These are phyloP conservation scores for Chrysoporthe puriensis DNA, from an alignment of 2,329 filamentous ascomycete genomes.

Conservation along the genomic window DNA sequence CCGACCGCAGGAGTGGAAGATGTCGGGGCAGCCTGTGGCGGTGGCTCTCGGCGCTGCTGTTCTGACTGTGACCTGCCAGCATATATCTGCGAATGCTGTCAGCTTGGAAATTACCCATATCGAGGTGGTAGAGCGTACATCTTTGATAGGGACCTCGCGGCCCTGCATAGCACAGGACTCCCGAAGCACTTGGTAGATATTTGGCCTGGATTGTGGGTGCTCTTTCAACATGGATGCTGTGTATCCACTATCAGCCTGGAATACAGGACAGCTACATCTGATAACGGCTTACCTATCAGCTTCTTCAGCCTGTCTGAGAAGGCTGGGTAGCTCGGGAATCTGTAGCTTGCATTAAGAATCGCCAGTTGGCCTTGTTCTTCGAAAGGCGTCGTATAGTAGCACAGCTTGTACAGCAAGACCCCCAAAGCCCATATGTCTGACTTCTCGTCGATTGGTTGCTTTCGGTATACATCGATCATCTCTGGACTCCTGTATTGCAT, in stretches of 20 bases:
- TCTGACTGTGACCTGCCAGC: conserved; percentile 67
- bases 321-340: conserved; percentile 82
- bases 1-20: conserved; percentile 69
- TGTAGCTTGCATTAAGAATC: conserved; percentile 93
- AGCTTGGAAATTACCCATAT: conserved; percentile 31
- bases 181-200: conserved; percentile 89
- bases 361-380: conserved; percentile 97
- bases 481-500: conserved; percentile 97
- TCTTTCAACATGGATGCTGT: conserved; percentile 89
- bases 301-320: conserved; percentile 91
- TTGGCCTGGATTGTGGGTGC: conserved; percentile 76
- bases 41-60: conserved; percentile 53
- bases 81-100: conserved; percentile 66
- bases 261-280: not conserved
- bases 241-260: conserved; percentile 18
- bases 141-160: conserved; percentile 82
- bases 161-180: conserved; percentile 91
- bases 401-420: conserved; percentile 94
- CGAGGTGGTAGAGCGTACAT: conserved; percentile 61
- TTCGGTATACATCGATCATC: conserved; percentile 98
- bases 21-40: conserved; percentile 57
- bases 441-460: conserved; percentile 96
- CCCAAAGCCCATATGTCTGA: conserved; percentile 98
- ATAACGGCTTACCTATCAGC: conserved; percentile 73
- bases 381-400: conserved; percentile 98